These are phyloP conservation scores for Ascochyta clinopodiicola DNA, from an alignment of 2,329 filamentous ascomycete species.

Conservation along the genomic window DNA sequence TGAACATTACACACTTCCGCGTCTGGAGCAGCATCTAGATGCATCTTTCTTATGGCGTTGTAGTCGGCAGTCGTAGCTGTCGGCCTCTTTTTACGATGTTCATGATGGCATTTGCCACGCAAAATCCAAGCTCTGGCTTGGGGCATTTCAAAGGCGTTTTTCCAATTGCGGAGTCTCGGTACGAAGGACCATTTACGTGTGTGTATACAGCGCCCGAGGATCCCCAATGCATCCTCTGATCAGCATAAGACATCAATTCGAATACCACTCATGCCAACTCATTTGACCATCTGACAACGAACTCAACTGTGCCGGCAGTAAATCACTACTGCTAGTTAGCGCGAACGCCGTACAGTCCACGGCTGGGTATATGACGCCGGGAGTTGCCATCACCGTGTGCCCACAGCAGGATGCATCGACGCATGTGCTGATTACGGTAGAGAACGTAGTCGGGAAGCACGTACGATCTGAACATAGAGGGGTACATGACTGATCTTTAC, in stretches of 20 bases:
- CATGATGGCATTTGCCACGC: constrained; percentile 7
- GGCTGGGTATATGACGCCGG: not conserved
- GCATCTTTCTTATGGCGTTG: constrained; percentile 7
- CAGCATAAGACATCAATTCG: constrained; percentile 14
- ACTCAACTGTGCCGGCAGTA: not conserved
- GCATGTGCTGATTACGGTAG: not conserved
- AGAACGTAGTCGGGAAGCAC: not conserved
- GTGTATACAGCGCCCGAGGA: constrained; percentile 6
- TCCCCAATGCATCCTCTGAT: constrained; percentile 2
- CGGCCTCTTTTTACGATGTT: constrained; percentile 1
- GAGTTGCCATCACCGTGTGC: not conserved
- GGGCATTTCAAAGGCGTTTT: constrained; percentile 14
- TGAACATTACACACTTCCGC: constrained; percentile 2
- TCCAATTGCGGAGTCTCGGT: not conserved
- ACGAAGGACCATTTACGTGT: constrained; percentile 6
- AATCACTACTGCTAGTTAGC: not conserved
- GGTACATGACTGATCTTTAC: not conserved
- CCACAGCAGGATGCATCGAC: not conserved
- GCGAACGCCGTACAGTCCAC: no score
- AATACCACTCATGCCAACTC: constrained; percentile 1
- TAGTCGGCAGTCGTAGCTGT: not conserved
- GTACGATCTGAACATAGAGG: not conserved
- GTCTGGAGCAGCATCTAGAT: constrained; percentile 11
- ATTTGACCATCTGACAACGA: not conserved
- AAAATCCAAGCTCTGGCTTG: constrained; percentile 9